phyloP scores from a whole-genome alignment of 805 yeast genomes.

The Sungouiozyma ichnusensis region DNA sequence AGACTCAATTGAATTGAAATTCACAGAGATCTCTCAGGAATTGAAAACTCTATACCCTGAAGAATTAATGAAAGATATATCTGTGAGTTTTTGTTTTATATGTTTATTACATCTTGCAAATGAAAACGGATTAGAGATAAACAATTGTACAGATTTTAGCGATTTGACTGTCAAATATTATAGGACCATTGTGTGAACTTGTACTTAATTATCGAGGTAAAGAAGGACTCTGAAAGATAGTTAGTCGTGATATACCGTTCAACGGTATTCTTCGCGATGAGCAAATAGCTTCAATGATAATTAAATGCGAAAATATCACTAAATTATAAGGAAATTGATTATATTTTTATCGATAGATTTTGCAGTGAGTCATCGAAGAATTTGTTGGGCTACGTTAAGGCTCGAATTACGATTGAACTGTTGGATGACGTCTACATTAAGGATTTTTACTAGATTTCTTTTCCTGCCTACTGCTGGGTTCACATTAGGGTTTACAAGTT shows the following conservation, averaged over 20 bases:
- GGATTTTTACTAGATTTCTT: constrained; percentile 11
- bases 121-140: constrained; percentile 61
- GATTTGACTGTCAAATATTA: constrained; percentile 17
- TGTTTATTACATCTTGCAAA: constrained; percentile 79
- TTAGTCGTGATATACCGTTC: background rate
- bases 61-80: constrained; percentile 52
- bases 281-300: background rate
- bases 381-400: no score
- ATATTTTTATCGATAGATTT: no score
- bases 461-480: constrained; percentile 25
- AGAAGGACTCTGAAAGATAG: background rate
- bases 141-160: constrained; percentile 33
- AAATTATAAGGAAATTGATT: no score
- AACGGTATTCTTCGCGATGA: background rate
- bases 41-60: constrained; percentile 43
- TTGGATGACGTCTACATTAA: background rate
- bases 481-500: constrained; percentile 19
- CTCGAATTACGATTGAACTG: no score
- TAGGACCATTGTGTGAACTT: background rate
- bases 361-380: no score
- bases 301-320: background rate
- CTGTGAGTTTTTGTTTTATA: constrained; percentile 79
- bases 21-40: constrained; percentile 40
- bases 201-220: background rate
- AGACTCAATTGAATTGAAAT: constrained; percentile 16